A percentile compares a stretch with the other conserved stretches of the same genome.
These are phyloP conservation scores for Zea luxurians DNA, from an alignment of 176 grass and related monocot genomes.

Conservation along the genomic window DNA sequence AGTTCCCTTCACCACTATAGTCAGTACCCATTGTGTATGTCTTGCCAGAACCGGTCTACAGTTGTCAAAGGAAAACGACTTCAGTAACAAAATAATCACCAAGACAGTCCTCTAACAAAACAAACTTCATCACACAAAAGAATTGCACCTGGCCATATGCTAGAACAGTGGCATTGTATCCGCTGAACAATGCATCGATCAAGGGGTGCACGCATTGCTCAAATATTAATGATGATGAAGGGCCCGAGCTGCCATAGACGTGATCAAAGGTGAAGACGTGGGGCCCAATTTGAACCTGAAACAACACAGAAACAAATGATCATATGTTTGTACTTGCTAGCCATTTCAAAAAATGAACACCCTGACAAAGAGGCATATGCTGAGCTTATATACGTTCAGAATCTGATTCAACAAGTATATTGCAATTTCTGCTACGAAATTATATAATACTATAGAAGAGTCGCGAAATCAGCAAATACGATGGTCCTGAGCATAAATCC, in stretches of 20 bases:
- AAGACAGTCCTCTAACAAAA: constrained; percentile 8
- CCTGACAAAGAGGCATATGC: background rate
- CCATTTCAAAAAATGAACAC: constrained; percentile 7
- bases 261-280: constrained; percentile 86
- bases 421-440: background rate
- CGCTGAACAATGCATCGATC: constrained; percentile 68
- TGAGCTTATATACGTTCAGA: background rate
- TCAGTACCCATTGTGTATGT: constrained; percentile 99
- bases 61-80: constrained; percentile 33
- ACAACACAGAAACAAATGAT: background rate
- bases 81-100: constrained; percentile 24
- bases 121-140: constrained; percentile 16
- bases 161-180: constrained; percentile 94
- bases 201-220: constrained; percentile 73
- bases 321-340: constrained; percentile 27
- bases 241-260: constrained; percentile 59
- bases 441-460: background rate
- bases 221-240: constrained; percentile 65
- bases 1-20: constrained; percentile 59
- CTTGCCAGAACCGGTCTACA: constrained; percentile 92
- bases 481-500: background rate
- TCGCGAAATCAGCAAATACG: background rate
- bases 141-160: constrained; percentile 87
- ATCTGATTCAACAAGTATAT: background rate
- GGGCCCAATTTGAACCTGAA: constrained; percentile 76